phyloP scores from a whole-genome alignment of 192 early-diverging fungal species.

The Geranomyces michiganensis region DNA sequence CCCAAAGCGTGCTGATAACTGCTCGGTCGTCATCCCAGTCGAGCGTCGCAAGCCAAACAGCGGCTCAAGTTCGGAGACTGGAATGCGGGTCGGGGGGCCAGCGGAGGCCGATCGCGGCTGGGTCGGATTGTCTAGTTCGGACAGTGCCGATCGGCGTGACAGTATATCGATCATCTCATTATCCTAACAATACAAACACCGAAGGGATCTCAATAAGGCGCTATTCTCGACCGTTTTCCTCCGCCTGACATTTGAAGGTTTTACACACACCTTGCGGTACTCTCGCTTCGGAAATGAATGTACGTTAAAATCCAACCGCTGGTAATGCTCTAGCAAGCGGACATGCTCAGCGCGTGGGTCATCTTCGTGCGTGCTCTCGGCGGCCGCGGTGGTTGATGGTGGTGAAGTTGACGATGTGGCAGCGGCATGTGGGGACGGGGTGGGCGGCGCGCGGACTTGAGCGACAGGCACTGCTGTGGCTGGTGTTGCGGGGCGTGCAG shows the following conservation, averaged over 20 bases:
- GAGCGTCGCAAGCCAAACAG: neutral
- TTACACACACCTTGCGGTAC: slow-evolving; percentile 21
- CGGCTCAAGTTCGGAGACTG: neutral
- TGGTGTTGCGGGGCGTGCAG: slow-evolving; percentile 11
- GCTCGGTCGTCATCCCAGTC: slow-evolving; percentile 2
- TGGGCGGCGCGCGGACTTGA: neutral
- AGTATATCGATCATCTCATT: slow-evolving; percentile 24
- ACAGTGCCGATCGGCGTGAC: neutral
- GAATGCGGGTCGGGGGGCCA: neutral
- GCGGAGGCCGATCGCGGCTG: neutral
- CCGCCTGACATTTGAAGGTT: neutral
- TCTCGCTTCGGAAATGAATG: slow-evolving; percentile 15
- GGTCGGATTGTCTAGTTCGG: neutral
- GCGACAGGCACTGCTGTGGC: neutral
- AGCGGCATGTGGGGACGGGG: neutral
- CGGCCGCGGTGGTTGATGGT: neutral
- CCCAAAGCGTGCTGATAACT: slow-evolving; percentile 13
- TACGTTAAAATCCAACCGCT: slow-evolving; percentile 22
- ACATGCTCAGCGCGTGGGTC: slow-evolving; percentile 26
- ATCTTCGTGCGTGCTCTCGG: neutral
- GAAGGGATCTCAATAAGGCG: too few species aligned
- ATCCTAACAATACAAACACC: slow-evolving; percentile 9
- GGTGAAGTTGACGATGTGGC: neutral
- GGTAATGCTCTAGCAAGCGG: slow-evolving; percentile 27
- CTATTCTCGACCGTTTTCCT: too few species aligned